Base-by-base conservation (phyloP, 2,329 filamentous ascomycete genomes). In the Diplocarpon mali region DNA sequence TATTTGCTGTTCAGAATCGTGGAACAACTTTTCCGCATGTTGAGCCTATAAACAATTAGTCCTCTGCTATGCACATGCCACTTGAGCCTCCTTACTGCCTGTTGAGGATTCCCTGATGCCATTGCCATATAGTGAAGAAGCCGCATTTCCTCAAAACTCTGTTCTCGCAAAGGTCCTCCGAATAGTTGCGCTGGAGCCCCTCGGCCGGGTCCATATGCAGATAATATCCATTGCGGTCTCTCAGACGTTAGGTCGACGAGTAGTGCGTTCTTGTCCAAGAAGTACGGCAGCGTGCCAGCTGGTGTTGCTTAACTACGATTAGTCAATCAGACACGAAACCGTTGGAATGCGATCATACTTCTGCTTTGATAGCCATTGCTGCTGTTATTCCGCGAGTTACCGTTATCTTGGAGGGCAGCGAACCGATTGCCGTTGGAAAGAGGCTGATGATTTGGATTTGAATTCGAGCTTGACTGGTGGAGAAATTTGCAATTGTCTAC, bases 81-180 rank as follows among this genome's bases (percentile, higher is more conserved):
- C 42, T 42, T n/a, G 6, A 15, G 29, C 13, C 16, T 42, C 49
- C 59, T 11, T 55, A 62, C 60, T 48, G 57, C 60, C 69, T 68
- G 56, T 69, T 72, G 62, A 40, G 70, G 64, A 45, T 80, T 83
- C 1, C 84, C 83, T 7, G 72, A 59, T 8, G 76, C 72, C 34
- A 71, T 67, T 2, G 76, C 76, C 42, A 79, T 69, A 58, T 90
- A 89, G 59, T 87, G 81, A 16, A 85, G 78, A n/a, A 89, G 61
- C 40, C 88, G 76, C 61, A 94, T 75, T 64, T 96, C 90, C 62
- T 96, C 90, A 34, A 84, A 83, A 58, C 87, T 94, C 62, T 88
- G 83, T 62, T 96, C 90, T 14, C 88, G 75, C 5, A 76, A 71
- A 36, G 71, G 73, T 1, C 87, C 88, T 42, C 87, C 87, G 57